phyloP scores from a whole-genome alignment of 148 eudicot genomes.

The Vaccinium darrowii region DNA sequence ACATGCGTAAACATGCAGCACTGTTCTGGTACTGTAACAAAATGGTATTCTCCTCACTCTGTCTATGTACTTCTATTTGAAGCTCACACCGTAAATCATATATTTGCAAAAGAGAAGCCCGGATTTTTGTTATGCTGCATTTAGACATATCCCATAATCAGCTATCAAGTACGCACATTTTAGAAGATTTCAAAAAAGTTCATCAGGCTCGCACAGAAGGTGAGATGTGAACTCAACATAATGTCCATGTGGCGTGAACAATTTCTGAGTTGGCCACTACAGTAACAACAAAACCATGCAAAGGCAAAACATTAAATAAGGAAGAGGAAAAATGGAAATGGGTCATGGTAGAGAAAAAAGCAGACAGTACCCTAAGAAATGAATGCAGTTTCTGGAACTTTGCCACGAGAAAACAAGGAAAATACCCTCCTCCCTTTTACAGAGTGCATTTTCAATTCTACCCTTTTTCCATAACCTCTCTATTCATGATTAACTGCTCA shows the following conservation, averaged over 20 bases:
- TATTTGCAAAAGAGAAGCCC: background rate
- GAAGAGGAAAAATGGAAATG: no score
- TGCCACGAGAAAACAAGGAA: no score
- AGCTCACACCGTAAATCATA: background rate
- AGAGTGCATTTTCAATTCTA: no score
- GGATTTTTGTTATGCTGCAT: background rate
- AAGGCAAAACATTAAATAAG: background rate
- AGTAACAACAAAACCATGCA: background rate
- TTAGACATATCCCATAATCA: background rate
- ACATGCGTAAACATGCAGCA: background rate
- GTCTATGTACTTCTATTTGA: background rate
- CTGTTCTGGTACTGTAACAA: background rate
- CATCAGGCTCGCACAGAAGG: background rate
- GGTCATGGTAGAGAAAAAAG: no score
- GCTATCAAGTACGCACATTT: background rate
- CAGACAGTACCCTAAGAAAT: no score
- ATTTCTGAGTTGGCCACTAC: background rate
- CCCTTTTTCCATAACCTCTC: no score
- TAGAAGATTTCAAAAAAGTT: background rate
- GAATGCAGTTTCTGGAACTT: no score
- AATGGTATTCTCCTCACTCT: constrained; percentile 2
- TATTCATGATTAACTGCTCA: no score
- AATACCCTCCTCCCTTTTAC: no score
- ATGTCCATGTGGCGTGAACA: background rate
- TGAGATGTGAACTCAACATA: background rate